phyloP scores from a whole-genome alignment of 768 basidiomycete genomes.

The Mycena rosella region DNA sequence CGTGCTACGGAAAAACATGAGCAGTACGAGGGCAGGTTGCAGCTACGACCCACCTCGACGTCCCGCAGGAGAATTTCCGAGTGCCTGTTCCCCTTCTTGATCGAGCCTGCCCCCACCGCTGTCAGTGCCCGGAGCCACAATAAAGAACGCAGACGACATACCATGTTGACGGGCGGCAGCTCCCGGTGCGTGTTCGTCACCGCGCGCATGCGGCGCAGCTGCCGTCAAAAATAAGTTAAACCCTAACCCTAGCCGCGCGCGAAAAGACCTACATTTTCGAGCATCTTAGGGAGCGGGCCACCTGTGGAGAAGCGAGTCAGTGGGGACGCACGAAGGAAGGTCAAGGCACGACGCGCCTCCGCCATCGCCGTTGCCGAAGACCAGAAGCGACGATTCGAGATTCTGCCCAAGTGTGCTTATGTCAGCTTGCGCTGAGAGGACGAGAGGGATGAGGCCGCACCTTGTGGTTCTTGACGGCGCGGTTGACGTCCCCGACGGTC shows the following conservation, averaged over 20 bases:
- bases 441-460: constrained; percentile 52
- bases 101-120: constrained; percentile 65
- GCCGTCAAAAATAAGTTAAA: no score
- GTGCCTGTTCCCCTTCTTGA: constrained; percentile 97
- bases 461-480: constrained; percentile 91
- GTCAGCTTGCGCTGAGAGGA: no score
- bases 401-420: no score
- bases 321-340: background rate
- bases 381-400: constrained; percentile 87
- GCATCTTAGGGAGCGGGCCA: constrained; percentile 89
- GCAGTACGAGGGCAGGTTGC: background rate
- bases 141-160: constrained; percentile 39
- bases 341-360: constrained; percentile 65
- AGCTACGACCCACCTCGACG: constrained; percentile 75
- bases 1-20: constrained; percentile 68
- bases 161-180: constrained; percentile 90
- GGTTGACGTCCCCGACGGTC: constrained; percentile 87
- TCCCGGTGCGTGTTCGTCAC: constrained; percentile 85
- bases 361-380: constrained; percentile 98
- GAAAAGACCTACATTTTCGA: constrained; percentile 91
- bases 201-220: constrained; percentile 92
- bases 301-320: background rate
- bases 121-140: background rate
- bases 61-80: constrained; percentile 95
- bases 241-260: no score